A percentile compares a stretch with the other conserved stretches of the same genome.
phyloP scores from a whole-genome alignment of 73 alveolate species.

The Blepharisma japonicum region DNA sequence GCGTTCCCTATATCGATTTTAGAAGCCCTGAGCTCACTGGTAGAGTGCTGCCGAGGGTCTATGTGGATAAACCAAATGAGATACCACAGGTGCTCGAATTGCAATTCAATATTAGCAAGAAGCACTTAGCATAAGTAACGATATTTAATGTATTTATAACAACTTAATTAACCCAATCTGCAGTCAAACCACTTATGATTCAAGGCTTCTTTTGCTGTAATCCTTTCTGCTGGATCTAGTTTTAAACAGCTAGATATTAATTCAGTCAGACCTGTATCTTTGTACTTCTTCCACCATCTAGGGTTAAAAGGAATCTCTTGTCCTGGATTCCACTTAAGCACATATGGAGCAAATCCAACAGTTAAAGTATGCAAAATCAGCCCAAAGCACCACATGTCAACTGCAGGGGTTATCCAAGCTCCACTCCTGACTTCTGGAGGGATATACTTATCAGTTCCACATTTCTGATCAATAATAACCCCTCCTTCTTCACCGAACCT shows the following conservation, averaged over 20 bases:
- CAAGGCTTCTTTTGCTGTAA: constrained; percentile 57
- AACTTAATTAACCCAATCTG: not conserved
- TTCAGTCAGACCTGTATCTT: constrained; percentile 25
- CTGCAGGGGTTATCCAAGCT: constrained; percentile 28
- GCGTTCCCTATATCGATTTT: no score
- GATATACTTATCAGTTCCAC: constrained; percentile 30
- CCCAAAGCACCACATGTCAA: constrained; percentile 70
- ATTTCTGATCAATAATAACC: not conserved
- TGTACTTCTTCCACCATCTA: constrained; percentile 3
- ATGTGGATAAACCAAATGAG: no score
- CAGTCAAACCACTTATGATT: constrained; percentile 47
- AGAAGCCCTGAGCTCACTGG: no score
- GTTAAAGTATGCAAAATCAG: constrained; percentile 44
- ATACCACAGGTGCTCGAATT: no score
- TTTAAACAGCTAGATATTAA: constrained; percentile 45
- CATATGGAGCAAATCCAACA: constrained; percentile 38
- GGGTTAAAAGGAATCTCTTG: not conserved
- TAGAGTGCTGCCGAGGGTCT: no score
- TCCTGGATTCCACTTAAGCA: constrained; percentile 22
- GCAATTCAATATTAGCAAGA: no score
- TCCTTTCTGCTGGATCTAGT: constrained; percentile 44
- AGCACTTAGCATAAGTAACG: no score
- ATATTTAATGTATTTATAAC: no score
- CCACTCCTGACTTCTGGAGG: constrained; percentile 38
- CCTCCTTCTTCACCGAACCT: not conserved